phyloP scores from a whole-genome alignment of 805 yeast genomes.

The Candida patagonica region DNA sequence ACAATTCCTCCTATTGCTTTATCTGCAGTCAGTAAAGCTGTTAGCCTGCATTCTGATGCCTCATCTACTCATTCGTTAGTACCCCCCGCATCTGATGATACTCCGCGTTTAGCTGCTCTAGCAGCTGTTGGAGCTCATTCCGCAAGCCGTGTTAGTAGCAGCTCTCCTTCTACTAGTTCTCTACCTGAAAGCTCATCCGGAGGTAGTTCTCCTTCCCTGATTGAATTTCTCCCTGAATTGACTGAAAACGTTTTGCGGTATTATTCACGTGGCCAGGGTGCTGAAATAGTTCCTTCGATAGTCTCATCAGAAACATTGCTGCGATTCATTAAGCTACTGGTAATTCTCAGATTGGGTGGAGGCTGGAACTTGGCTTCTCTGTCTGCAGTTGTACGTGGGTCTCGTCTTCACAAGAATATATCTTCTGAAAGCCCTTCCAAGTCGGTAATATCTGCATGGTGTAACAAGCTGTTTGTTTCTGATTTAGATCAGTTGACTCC shows the following conservation, averaged over 20 bases:
- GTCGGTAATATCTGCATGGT: conserved; percentile 39
- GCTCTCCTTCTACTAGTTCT: not conserved
- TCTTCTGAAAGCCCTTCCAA: conserved; percentile 20
- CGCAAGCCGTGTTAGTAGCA: not conserved
- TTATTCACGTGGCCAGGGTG: conserved; percentile 49
- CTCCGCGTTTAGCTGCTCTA: conserved; percentile 7
- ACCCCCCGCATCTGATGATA: not conserved
- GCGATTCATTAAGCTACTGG: conserved; percentile 54
- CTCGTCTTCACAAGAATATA: conserved; percentile 22
- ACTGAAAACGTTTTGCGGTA: conserved; percentile 26
- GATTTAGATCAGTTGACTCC: conserved; percentile 39
- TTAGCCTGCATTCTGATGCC: not conserved
- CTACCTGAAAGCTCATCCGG: not conserved
- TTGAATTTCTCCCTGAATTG: conserved; percentile 19
- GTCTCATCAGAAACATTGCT: conserved; percentile 67
- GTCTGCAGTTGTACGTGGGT: conserved; percentile 37
- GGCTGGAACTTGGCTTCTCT: conserved; percentile 37
- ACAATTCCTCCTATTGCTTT: conserved; percentile 24
- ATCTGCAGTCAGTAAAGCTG: conserved; percentile 4
- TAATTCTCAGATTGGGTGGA: conserved; percentile 41
- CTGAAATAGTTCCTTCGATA: conserved; percentile 73
- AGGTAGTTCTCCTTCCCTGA: conserved; percentile 12
- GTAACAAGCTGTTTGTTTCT: conserved; percentile 38
- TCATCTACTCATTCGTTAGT: conserved; percentile 3
- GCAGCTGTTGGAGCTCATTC: conserved; percentile 8